Percentiles rank a stretch among this genome's conserved stretches.
Evolutionary conservation across 1,139 yeast genomes (phyloP).

Genomic region (Pichia sp.): DNA sequence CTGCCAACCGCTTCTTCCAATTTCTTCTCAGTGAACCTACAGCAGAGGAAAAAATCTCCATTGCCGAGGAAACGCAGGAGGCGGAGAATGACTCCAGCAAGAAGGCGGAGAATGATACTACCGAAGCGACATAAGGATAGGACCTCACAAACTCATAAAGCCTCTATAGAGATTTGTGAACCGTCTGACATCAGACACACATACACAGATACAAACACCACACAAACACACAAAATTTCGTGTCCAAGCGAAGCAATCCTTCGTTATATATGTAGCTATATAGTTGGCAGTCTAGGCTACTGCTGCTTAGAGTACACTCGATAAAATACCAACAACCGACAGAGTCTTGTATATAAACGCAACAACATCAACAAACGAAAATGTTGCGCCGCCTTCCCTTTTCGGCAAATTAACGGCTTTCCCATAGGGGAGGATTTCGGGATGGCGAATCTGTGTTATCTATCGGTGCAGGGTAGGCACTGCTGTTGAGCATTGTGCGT

Average conservation of each 20-base stretch:
- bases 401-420: not conserved
- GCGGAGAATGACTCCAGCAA: not conserved
- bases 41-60: slow-evolving; percentile 5
- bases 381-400: not conserved
- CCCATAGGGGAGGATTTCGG: not conserved
- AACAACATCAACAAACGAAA: not conserved
- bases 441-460: not conserved
- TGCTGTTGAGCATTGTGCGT: no score
- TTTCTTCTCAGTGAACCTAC: not conserved
- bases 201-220: not conserved
- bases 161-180: not conserved
- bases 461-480: not conserved
- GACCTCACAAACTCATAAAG: not conserved
- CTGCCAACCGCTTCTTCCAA: not conserved
- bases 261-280: not conserved
- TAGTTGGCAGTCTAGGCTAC: not conserved
- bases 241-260: not conserved
- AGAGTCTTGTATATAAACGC: no score
- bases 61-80: slow-evolving; percentile 8
- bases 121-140: not conserved
- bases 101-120: not conserved
- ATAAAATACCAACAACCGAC: not conserved
- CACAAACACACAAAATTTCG: not conserved
- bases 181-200: not conserved
- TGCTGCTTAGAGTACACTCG: not conserved